Base-by-base conservation (phyloP, 176 grass and related monocot species). In the Rhipidocladum racemiflorum region DNA sequence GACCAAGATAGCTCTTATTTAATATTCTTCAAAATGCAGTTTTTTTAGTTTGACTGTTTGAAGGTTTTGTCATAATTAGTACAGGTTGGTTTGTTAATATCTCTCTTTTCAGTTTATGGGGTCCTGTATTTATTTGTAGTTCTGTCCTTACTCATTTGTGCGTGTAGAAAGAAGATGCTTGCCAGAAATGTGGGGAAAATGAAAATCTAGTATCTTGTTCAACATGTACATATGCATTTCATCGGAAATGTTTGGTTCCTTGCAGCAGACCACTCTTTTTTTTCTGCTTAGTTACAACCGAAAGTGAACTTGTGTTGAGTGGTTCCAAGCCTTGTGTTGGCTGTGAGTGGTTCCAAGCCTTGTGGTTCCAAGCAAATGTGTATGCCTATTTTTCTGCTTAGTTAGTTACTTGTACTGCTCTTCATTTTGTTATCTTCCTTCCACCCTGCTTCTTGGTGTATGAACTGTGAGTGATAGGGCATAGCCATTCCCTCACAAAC, bases 151-250 rank as follows among this genome's bases (percentile, higher is more conserved):
- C 70, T 78, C 50, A 73, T 81, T 87, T 75, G 32, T 62, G 42
- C 80, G 23, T 81, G 90, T 74, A 99, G 97, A 96, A 93, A 93
- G 93, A 99, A 89, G 97, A 96, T 83, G 74, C 80, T 48, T 99
- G 97, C 89, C 91, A 95, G 78, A 77, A 48, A 24, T 99, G 97
- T 7, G 91, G 91, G 17, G 36, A 90, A 60, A 84, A 70, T 81
- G 97, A 91, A 4, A 90, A 88, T 81, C 89, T 99, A 43, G 73
- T 99, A 61, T 71, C 89, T 36, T 99, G 97, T 94, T 81, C 86
- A 60, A 99, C 97, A 17, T 99, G 97, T 79, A 93, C 93, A 1
- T 99, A 99, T 79, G 70, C 70, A 64, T 99, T 95, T 91, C 97
- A 99, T 54, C 77, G 75, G 79, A 95, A 95, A 84, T 99, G 97